Percentiles rank a stretch among this genome's conserved stretches.
Evolutionary conservation across 495 filamentous ascomycete species (phyloP).

Genomic region (Emericellopsis terricola): DNA sequence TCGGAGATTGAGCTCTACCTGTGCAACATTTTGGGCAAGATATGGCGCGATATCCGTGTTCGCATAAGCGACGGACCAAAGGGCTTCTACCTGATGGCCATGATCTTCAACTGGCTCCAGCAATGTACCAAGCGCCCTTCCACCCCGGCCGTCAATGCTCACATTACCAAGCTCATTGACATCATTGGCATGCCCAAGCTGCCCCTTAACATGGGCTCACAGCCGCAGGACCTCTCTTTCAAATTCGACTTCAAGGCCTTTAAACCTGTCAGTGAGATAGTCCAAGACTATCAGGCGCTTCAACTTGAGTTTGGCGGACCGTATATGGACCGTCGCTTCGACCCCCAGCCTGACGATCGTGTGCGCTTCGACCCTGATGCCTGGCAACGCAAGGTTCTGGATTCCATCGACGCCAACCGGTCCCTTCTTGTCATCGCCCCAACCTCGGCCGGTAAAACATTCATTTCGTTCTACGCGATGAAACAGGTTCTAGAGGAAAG

Average conservation of each 20-base stretch:
- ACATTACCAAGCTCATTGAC: not conserved
- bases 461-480: conserved; percentile 62
- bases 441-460: conserved; percentile 47
- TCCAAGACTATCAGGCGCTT: conserved; percentile 23
- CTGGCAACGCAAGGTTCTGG: conserved; percentile 59
- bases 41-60: conserved; percentile 2
- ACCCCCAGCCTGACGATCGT: conserved; percentile 43
- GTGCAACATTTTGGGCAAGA: conserved; percentile 19
- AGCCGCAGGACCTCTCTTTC: conserved; percentile 2
- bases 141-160: not conserved
- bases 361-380: conserved; percentile 54
- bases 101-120: conserved; percentile 1
- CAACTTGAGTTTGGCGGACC: conserved; percentile 50
- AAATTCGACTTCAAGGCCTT: not conserved
- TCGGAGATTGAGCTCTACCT: conserved; percentile 29
- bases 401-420: conserved; percentile 47
- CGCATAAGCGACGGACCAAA: not conserved
- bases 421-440: conserved; percentile 63
- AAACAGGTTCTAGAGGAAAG: conserved; percentile 47
- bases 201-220: not conserved
- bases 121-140: not conserved
- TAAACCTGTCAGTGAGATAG: conserved; percentile 4
- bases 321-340: conserved; percentile 55
- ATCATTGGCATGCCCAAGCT: not conserved
- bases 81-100: not conserved